These are phyloP conservation scores for Fusarium humuli DNA, from an alignment of 2,329 filamentous ascomycete species.

Conservation along the genomic window DNA sequence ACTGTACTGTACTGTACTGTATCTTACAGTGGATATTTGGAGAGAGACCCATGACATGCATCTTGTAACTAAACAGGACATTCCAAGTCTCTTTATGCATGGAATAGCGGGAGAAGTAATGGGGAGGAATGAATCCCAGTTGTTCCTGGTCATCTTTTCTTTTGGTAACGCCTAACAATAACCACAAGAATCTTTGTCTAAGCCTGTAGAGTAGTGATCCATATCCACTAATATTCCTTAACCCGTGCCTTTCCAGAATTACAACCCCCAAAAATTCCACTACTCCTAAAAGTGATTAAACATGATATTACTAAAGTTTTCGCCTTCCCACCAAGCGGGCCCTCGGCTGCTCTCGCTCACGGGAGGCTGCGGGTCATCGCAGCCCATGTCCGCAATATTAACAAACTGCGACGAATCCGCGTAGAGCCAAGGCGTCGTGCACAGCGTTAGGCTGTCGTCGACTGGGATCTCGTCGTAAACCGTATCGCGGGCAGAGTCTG, in stretches of 20 bases:
- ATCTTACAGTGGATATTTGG: neutral
- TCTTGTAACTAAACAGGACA: constrained; percentile 1
- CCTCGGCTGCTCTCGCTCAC: constrained; percentile 42
- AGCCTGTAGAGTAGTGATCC: constrained; percentile 6
- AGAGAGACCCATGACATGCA: neutral
- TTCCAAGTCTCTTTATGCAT: constrained; percentile 10
- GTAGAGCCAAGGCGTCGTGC: constrained; percentile 58
- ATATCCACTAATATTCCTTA: neutral
- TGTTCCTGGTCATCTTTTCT: neutral
- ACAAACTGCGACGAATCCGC: constrained; percentile 56
- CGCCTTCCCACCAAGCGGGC: constrained; percentile 56
- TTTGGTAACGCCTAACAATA: constrained; percentile 10
- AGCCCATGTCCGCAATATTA: constrained; percentile 53
- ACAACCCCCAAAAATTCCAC: neutral
- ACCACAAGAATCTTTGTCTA: constrained; percentile 13
- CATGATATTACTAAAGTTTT: constrained; percentile 54
- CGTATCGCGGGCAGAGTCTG: constrained; percentile 40
- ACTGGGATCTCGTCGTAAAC: constrained; percentile 48
- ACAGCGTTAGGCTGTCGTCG: constrained; percentile 55
- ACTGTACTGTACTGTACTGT: neutral
- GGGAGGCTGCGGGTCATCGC: constrained; percentile 46
- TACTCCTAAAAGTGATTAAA: constrained; percentile 53
- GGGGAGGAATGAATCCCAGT: neutral
- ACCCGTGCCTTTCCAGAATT: neutral
- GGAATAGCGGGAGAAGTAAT: constrained; percentile 19